phyloP scores from a whole-genome alignment of 257 asterid species.

The Capsicum pubescens region DNA sequence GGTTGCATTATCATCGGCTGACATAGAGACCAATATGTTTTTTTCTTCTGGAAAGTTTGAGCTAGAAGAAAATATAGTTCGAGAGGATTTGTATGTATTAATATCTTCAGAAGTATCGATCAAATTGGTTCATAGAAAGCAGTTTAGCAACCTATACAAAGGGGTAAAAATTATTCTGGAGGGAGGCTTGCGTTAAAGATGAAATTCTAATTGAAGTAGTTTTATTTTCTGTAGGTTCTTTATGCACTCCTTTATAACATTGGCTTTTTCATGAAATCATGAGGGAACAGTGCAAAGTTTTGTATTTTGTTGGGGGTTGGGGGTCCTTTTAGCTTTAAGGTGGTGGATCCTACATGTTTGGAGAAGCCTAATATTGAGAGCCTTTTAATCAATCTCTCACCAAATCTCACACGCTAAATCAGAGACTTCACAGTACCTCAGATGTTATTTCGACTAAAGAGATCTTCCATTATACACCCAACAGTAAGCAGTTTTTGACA shows the following conservation, averaged over 20 bases:
- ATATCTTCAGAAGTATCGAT: background rate
- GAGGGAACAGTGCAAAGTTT: constrained; percentile 20
- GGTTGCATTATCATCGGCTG: constrained; percentile 46
- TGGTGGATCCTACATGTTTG: constrained; percentile 44
- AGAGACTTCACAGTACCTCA: background rate
- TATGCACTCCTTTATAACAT: constrained; percentile 27
- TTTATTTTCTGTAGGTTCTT: constrained; percentile 10
- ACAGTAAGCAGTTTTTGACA: background rate
- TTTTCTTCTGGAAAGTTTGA: background rate
- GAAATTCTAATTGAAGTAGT: constrained; percentile 11
- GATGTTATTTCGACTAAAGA: constrained; percentile 12
- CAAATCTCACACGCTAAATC: constrained; percentile 26
- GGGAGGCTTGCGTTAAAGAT: background rate
- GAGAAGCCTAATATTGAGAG: constrained; percentile 30
- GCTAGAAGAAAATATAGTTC: background rate
- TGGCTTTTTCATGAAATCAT: constrained; percentile 12
- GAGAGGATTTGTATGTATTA: background rate
- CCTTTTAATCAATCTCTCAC: constrained; percentile 29
- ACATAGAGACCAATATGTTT: constrained; percentile 47
- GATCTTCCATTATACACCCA: constrained; percentile 20
- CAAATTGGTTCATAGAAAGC: background rate
- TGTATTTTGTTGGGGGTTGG: constrained; percentile 14
- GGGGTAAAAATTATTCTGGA: constrained; percentile 13
- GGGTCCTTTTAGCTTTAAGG: constrained; percentile 24
- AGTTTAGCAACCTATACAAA: constrained; percentile 5